Evolutionary conservation across 495 filamentous ascomycete genomes (phyloP), one percentile per base, ranked within the genome.

Genomic region (Bombardia bombarda): DNA sequence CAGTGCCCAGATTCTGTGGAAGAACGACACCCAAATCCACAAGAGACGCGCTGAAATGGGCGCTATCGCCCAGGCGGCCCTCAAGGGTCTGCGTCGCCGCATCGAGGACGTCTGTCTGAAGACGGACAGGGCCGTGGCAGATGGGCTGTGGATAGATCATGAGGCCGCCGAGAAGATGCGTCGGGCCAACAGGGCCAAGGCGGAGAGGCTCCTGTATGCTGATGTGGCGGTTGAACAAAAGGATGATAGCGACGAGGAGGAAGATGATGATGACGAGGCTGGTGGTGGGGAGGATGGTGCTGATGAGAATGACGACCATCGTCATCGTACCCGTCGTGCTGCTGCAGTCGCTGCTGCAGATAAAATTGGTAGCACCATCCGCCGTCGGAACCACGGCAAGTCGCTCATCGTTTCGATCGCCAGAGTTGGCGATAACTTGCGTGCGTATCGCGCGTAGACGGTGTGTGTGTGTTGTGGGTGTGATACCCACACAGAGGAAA

Each of bases 111-210:
- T 48, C 0, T 56, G 42, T 17, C 4, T 32, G 0, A 3, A 39
- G 3, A 40, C 56, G 0, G 41, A 49, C 4, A 4, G 35, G 24
- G 48, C 45, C 14, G 18, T 60, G 1, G 13, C 7, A 5, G n/a
- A 39, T 0, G 35, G 48, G 0, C 22, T 58, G 3, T 61, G 55
- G 58, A 46, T 50, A 35, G 50, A 61, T 0, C 43, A 53, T 7
- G 41, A 7, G 8, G 41, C 16, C 3, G 58, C 58, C 1, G 51
- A 55, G 38, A 24, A 14, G 34, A 32, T 47, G 40, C 9, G 46
- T n/a, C n/a, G n/a, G n/a, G n/a, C n/a, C n/a, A n/a, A n/a, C n/a
- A n/a, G n/a, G n/a, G n/a, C n/a, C n/a, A n/a, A n/a, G n/a, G n/a
- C n/a, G n/a, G n/a, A n/a, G n/a, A n/a, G n/a, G n/a, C n/a, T n/a